Evolutionary conservation across 441 rosid genomes (phyloP).

Genomic region (Syzygium syzygioides): DNA sequence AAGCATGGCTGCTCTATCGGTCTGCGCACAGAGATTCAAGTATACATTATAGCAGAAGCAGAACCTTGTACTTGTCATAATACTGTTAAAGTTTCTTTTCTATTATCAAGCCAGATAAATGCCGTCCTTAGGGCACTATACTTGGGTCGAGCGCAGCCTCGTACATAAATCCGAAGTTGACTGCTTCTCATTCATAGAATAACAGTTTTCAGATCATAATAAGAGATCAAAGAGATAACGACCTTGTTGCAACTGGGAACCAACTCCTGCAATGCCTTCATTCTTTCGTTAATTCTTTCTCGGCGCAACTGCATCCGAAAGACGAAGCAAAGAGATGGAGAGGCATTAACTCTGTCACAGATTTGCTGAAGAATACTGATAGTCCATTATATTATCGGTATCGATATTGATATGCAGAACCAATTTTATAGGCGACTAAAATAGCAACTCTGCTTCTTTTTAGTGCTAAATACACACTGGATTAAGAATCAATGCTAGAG

Average conservation of each 20-base stretch:
- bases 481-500: neutral
- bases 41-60: neutral
- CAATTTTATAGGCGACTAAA: neutral
- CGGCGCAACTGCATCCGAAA: slow-evolving; percentile 7
- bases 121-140: neutral
- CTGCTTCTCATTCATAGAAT: neutral
- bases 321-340: neutral
- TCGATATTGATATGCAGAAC: neutral
- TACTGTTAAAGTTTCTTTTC: neutral
- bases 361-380: neutral
- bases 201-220: neutral
- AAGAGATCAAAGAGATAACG: neutral
- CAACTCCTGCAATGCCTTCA: slow-evolving; percentile 16
- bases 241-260: slow-evolving; percentile 21
- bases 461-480: neutral
- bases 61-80: neutral
- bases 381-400: neutral
- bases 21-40: slow-evolving; percentile 1
- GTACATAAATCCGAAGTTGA: neutral
- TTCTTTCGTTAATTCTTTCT: slow-evolving; percentile 12
- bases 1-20: slow-evolving; percentile 18
- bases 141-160: neutral
- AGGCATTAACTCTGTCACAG: neutral
- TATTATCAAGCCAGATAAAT: neutral
- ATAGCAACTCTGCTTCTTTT: neutral